These are phyloP conservation scores for Paradendryphiella salina DNA, from an alignment of 2,329 filamentous ascomycete genomes.

Conservation along the genomic window DNA sequence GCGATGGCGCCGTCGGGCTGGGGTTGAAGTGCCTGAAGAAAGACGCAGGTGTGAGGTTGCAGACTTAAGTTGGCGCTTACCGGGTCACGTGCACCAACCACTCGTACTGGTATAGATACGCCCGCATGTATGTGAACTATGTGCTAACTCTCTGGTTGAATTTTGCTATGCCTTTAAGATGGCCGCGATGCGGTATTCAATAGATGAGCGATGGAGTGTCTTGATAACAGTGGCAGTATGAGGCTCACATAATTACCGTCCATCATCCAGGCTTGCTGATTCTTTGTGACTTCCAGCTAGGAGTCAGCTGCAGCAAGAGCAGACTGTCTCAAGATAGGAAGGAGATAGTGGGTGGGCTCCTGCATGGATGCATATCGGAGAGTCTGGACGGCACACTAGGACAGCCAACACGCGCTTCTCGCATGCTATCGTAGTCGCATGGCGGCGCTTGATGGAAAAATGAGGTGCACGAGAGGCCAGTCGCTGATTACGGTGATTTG, in stretches of 20 bases:
- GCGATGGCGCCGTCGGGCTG: conserved; percentile 5
- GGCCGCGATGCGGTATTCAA: no score
- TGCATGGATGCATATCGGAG: conserved; percentile 13
- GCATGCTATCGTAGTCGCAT: neutral
- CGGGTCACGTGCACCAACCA: conserved; percentile 11
- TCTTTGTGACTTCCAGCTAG: neutral
- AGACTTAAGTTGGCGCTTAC: conserved; percentile 7
- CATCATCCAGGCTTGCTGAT: neutral
- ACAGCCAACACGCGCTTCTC: conserved; percentile 2
- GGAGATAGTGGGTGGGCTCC: conserved; percentile 12
- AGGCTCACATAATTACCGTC: neutral
- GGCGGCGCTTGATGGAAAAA: conserved; percentile 5
- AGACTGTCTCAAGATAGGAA: conserved; percentile 14
- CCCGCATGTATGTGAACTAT: neutral
- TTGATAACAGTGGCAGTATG: no score
- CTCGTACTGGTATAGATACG: neutral
- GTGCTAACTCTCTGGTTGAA: no score
- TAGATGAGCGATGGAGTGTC: no score
- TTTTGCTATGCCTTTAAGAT: no score
- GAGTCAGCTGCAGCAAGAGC: conserved; percentile 9
- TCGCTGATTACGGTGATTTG: conserved; percentile 8
- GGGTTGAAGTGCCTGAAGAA: conserved; percentile 2
- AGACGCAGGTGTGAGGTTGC: conserved; percentile 9
- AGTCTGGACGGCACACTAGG: conserved; percentile 26
- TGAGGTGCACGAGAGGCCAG: neutral